Conservation (phyloP, 2,329 filamentous ascomycete species). For the Epichloe gansuensis region DNA sequence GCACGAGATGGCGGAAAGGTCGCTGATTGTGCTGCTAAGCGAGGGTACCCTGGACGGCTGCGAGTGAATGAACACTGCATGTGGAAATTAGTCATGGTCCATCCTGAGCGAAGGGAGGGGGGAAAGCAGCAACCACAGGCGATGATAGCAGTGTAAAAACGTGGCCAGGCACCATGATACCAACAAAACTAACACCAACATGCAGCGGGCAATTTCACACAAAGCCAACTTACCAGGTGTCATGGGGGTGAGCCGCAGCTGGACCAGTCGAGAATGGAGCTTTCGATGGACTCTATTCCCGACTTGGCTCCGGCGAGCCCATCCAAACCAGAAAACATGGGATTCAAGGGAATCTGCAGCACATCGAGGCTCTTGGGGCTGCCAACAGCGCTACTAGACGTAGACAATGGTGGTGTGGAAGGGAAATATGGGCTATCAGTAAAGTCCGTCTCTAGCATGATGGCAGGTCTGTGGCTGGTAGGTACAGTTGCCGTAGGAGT, state of each 20-base stretch:
- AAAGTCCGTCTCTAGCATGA: constrained; percentile 69
- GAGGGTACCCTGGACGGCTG: constrained; percentile 41
- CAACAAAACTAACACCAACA: background rate
- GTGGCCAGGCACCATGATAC: background rate
- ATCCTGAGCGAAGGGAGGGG: constrained; percentile 1
- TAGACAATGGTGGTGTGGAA: constrained; percentile 76
- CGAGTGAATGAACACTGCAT: constrained; percentile 37
- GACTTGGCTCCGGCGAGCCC: constrained; percentile 54
- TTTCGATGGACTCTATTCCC: constrained; percentile 59
- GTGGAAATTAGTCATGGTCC: constrained; percentile 22
- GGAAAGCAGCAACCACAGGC: background rate
- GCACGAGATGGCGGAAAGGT: constrained; percentile 64
- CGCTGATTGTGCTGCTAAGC: constrained; percentile 51
- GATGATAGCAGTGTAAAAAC: background rate
- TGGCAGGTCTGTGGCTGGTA: constrained; percentile 62
- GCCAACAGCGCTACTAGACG: constrained; percentile 71
- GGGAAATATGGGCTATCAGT: constrained; percentile 63
- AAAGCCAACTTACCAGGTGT: constrained; percentile 64
- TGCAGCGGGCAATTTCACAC: background rate
- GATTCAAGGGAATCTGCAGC: constrained; percentile 72
- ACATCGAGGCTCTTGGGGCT: constrained; percentile 72
- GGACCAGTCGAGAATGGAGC: constrained; percentile 66
- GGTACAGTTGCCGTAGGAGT: constrained; percentile 69
- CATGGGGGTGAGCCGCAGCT: constrained; percentile 68
- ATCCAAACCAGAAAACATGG: constrained; percentile 62